Base-by-base conservation (phyloP, 495 filamentous ascomycete genomes). In the Aeminium ludgeri region DNA sequence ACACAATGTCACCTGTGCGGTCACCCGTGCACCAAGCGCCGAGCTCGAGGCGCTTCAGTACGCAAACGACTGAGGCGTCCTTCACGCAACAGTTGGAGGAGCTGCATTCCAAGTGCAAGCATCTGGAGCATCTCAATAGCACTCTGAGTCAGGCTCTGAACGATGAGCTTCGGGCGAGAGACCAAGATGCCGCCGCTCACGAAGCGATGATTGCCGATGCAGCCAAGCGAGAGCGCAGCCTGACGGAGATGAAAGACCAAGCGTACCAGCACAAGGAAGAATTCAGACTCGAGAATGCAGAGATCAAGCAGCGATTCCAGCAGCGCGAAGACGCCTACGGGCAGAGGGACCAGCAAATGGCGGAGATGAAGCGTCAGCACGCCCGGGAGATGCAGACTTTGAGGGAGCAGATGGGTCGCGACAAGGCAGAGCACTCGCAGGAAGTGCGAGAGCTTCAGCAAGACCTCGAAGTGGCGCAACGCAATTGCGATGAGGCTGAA, bases 81-180 rank as follows among this genome's bases (percentile, higher is more conserved):
- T n/a, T 39, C 36, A n/a, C 18, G 3, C 41, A 38, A 27, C 47
- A 50, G 20, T 19, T 50, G 8, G 36, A 45, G 7, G 47, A 18
- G 19, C 47, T 39, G 12, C 36, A 18, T 8, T 8, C 6, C 19
- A 39, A 39, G 7, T 45, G 38, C 28, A 10, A 35, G 23, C 36
- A 45, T 20, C 43, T 50, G 4, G 38, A 45, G 10, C 20, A 23
- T 15, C 47, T 45, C 36, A 50, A 50, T 37, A 34, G 25, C 15
- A 33, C 47, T 4, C 41, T 50, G 17, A 45, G 28, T 17, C 20
- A 41, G 18, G 42, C 41, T 18, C 17, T 50, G 19, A 37, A 50
- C 23, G 42, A 50, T 15, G 47, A 50, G 47, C 36, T 38, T 17
- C 47, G 47, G 6, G 28, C 30, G 5, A 36, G 47, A 10, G 20